Percentiles rank a stretch among this genome's conserved stretches.
Evolutionary conservation across 768 basidiomycete species (phyloP).

Genomic region (Macrolepiota dolichaula): DNA sequence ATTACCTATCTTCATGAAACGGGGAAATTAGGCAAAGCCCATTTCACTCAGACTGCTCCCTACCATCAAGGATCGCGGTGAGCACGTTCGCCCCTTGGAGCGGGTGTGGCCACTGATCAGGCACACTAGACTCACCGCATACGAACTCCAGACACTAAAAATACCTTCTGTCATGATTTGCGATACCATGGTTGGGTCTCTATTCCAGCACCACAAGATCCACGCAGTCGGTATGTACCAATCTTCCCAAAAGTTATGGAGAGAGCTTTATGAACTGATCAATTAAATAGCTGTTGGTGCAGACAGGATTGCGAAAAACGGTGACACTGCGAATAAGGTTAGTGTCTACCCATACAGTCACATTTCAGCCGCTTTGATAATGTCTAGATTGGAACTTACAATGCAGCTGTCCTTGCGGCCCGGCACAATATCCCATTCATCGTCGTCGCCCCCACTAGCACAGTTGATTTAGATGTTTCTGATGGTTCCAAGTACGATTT

Average conservation of each 20-base stretch:
- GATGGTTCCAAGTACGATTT: slow-evolving; percentile 58
- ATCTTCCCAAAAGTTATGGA: neutral
- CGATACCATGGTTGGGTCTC: slow-evolving; percentile 95
- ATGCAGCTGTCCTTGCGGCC: slow-evolving; percentile 88
- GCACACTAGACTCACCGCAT: slow-evolving; percentile 73
- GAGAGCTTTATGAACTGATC: neutral
- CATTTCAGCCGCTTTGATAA: slow-evolving; percentile 13
- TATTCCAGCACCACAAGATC: slow-evolving; percentile 84
- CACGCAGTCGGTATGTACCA: slow-evolving; percentile 70
- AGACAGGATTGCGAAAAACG: slow-evolving; percentile 86
- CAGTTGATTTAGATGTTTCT: slow-evolving; percentile 78
- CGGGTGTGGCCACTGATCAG: neutral
- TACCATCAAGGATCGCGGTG: slow-evolving; percentile 91
- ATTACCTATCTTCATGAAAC: slow-evolving; percentile 88
- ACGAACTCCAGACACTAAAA: slow-evolving; percentile 81
- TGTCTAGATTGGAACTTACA: slow-evolving; percentile 84
- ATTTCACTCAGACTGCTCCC: slow-evolving; percentile 91
- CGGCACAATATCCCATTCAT: slow-evolving; percentile 88
- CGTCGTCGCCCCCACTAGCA: slow-evolving; percentile 90
- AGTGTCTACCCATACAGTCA: slow-evolving; percentile 5
- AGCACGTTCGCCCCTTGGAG: slow-evolving; percentile 9
- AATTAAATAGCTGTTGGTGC: slow-evolving; percentile 68
- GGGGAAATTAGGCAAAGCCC: slow-evolving; percentile 74
- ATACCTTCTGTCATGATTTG: slow-evolving; percentile 93
- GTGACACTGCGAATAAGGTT: slow-evolving; percentile 95